Evolutionary conservation across 495 filamentous ascomycete species (phyloP).

Genomic region (Chaetomidium leptoderma): DNA sequence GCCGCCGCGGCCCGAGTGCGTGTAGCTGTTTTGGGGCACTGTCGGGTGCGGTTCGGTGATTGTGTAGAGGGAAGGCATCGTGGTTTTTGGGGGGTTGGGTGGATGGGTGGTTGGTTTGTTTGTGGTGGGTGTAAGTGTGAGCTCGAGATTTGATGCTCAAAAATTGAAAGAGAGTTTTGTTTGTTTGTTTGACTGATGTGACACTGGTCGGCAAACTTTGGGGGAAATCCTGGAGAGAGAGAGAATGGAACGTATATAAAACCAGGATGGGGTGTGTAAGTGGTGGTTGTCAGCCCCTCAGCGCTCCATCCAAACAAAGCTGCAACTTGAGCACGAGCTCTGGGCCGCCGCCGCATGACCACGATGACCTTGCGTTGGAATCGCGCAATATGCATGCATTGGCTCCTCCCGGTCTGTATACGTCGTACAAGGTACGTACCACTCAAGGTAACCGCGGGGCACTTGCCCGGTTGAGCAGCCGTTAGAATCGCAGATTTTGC

Average conservation of each 20-base stretch:
- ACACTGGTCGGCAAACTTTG: conserved; percentile 2
- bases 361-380: conserved; percentile 2
- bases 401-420: not conserved
- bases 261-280: conserved; percentile 8
- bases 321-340: conserved; percentile 15
- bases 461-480: too few relatives aligned
- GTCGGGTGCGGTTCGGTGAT: conserved; percentile 80
- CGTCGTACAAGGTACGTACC: not conserved
- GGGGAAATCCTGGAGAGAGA: not conserved
- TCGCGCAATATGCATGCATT: not conserved
- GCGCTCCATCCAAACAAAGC: conserved; percentile 14
- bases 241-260: conserved; percentile 7
- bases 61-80: conserved; percentile 50
- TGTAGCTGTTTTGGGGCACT: conserved; percentile 56
- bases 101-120: conserved; percentile 9
- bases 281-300: not conserved
- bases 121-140: not conserved
- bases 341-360: conserved; percentile 19
- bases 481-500: too few relatives aligned
- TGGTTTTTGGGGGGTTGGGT: conserved; percentile 10
- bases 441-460: too few relatives aligned
- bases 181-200: not conserved
- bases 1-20: conserved; percentile 80
- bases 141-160: not conserved
- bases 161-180: not conserved